These are phyloP conservation scores for Cercospora berteroae DNA, from an alignment of 2,329 filamentous ascomycete species.

Conservation along the genomic window DNA sequence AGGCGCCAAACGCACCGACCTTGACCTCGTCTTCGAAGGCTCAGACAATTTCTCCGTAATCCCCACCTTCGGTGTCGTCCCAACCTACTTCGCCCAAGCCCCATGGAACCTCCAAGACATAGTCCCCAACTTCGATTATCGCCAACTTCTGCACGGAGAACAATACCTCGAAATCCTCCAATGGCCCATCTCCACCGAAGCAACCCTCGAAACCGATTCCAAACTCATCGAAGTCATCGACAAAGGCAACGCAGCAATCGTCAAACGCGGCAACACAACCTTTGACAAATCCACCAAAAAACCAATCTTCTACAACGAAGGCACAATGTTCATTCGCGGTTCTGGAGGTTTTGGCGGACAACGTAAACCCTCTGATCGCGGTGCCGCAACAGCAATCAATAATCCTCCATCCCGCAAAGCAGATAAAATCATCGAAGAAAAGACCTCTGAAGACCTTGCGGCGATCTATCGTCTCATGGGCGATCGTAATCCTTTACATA, in stretches of 20 bases:
- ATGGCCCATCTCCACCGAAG: slow-evolving; percentile 84
- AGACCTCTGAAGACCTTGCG: slow-evolving; percentile 86
- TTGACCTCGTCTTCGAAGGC: slow-evolving; percentile 86
- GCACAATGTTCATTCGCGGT: slow-evolving; percentile 85
- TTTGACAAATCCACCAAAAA: slow-evolving; percentile 79
- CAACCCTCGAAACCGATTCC: slow-evolving; percentile 69
- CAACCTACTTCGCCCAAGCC: slow-evolving; percentile 76
- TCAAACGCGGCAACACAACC: slow-evolving; percentile 76
- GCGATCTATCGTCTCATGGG: slow-evolving; percentile 89
- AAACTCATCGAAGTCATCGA: slow-evolving; percentile 91
- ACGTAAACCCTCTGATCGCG: slow-evolving; percentile 72
- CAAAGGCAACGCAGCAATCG: slow-evolving; percentile 85
- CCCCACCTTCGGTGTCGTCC: slow-evolving; percentile 90
- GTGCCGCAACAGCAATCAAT: slow-evolving; percentile 75
- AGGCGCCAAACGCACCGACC: slow-evolving; percentile 84
- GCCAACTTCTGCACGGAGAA: slow-evolving; percentile 98
- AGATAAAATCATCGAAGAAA: slow-evolving; percentile 81
- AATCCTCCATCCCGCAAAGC: slow-evolving; percentile 73
- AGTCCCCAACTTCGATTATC: slow-evolving; percentile 92
- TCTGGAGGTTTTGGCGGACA: slow-evolving; percentile 85
- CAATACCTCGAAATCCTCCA: slow-evolving; percentile 93
- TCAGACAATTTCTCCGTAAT: slow-evolving; percentile 87
- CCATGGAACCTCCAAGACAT: slow-evolving; percentile 79
- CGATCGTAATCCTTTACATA: slow-evolving; percentile 93
- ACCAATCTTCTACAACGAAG: slow-evolving; percentile 95